These are phyloP conservation scores for Nicotiana knightiana DNA, from an alignment of 257 asterid species.

Conservation along the genomic window DNA sequence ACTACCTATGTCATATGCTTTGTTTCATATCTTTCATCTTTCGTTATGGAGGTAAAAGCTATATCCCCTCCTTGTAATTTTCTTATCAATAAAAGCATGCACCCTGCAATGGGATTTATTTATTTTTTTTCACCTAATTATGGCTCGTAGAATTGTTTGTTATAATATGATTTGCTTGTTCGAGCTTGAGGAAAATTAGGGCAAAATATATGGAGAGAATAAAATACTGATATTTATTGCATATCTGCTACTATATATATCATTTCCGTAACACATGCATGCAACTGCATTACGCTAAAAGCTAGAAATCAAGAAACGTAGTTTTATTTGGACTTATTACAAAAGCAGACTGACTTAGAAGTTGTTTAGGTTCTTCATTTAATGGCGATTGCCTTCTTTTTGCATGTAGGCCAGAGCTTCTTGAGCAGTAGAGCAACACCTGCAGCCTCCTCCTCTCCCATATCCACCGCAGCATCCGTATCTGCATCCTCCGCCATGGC, in stretches of 20 bases:
- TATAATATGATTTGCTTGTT: too few species aligned
- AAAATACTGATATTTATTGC: not conserved
- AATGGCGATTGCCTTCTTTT: not conserved
- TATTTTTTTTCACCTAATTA: too few species aligned
- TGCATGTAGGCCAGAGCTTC: not conserved
- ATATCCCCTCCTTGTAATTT: too few species aligned
- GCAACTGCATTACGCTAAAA: not conserved
- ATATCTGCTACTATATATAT: not conserved
- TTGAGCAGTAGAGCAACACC: not conserved
- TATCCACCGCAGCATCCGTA: not conserved
- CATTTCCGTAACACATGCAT: not conserved
- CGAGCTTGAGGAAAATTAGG: too few species aligned
- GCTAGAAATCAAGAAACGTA: not conserved
- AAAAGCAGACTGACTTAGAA: not conserved
- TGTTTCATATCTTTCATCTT: too few species aligned
- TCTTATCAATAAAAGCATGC: too few species aligned
- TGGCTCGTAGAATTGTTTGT: too few species aligned
- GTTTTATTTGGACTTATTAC: not conserved
- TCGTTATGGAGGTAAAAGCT: too few species aligned
- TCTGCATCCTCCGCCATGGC: not conserved
- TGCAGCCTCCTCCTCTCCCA: not conserved
- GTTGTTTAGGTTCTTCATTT: not conserved
- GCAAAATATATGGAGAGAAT: not conserved
- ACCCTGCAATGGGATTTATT: too few species aligned
- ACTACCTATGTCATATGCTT: too few species aligned